Conservation (phyloP, 2,329 filamentous ascomycete genomes). For the Fusarium illudens region DNA sequence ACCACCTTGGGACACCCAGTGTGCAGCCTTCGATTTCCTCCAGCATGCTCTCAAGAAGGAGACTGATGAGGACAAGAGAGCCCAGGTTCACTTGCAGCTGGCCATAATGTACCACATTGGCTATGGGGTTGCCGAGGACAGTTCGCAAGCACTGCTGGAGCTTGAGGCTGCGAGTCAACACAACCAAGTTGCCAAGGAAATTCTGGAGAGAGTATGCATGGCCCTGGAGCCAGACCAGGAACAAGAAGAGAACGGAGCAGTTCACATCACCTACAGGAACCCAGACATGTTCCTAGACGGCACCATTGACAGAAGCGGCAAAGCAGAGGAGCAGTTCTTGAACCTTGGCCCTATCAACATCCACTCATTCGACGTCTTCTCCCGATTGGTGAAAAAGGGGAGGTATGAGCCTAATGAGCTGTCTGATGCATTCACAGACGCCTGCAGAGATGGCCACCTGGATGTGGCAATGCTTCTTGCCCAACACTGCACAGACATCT, state of each 20-base stretch:
- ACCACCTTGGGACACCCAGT: slow-evolving; percentile 5
- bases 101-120: slow-evolving; percentile 6
- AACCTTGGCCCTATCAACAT: background rate
- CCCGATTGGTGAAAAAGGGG: background rate
- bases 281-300: background rate
- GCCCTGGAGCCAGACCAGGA: background rate
- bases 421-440: background rate
- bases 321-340: background rate
- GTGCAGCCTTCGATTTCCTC: slow-evolving; percentile 1
- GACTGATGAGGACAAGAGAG: background rate
- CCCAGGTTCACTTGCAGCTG: slow-evolving; percentile 3
- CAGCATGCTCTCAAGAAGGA: background rate
- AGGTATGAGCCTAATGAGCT: background rate
- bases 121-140: slow-evolving; percentile 6
- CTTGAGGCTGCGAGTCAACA: background rate
- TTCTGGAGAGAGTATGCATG: background rate
- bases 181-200: slow-evolving; percentile 4
- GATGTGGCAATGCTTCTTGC: background rate
- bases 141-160: background rate
- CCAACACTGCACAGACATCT: background rate
- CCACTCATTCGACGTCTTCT: background rate
- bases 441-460: slow-evolving; percentile 1
- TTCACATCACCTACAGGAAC: background rate
- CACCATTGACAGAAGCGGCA: background rate
- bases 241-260: background rate